These are phyloP conservation scores for Yamadazyma sp. DNA, from an alignment of 805 yeast species.

Conservation along the genomic window DNA sequence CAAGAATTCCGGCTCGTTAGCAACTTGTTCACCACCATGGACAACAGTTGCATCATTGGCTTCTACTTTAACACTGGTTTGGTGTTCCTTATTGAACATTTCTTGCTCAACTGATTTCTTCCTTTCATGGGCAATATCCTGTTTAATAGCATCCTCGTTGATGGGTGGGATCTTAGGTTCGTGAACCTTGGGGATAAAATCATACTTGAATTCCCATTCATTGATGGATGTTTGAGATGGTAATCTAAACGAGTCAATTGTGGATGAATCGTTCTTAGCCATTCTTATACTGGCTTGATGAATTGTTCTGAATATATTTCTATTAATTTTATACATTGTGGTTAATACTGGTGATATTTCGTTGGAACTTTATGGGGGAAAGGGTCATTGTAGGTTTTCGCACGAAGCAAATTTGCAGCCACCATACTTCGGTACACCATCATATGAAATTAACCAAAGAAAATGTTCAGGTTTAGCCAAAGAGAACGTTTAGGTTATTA, in stretches of 20 bases:
- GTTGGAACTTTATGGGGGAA: constrained; percentile 2
- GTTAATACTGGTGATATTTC: background rate
- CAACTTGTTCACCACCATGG: constrained; percentile 42
- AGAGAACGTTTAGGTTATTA: no score
- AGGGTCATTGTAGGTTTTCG: constrained; percentile 4
- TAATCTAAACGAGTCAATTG: constrained; percentile 54
- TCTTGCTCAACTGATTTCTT: constrained; percentile 36
- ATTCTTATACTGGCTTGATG: constrained; percentile 4
- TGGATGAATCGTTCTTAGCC: constrained; percentile 57
- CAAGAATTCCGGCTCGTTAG: constrained; percentile 35
- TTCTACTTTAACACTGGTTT: constrained; percentile 40
- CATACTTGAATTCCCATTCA: constrained; percentile 50
- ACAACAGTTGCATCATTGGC: constrained; percentile 40
- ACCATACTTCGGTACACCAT: no score
- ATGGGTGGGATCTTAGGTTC: constrained; percentile 44
- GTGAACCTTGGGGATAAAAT: constrained; percentile 39
- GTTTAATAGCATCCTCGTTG: constrained; percentile 47
- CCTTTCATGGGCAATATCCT: constrained; percentile 45
- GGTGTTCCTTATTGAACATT: constrained; percentile 30
- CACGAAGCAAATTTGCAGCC: no score
- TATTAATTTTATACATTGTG: constrained; percentile 3
- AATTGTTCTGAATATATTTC: constrained; percentile 1
- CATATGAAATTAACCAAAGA: no score
- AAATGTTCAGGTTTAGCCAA: no score
- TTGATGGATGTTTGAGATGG: constrained; percentile 46